Evolutionary conservation across 2,329 filamentous ascomycete species (phyloP), one percentile per base, ranked within the genome.

Genomic region (Colletotrichum brevisporum): DNA sequence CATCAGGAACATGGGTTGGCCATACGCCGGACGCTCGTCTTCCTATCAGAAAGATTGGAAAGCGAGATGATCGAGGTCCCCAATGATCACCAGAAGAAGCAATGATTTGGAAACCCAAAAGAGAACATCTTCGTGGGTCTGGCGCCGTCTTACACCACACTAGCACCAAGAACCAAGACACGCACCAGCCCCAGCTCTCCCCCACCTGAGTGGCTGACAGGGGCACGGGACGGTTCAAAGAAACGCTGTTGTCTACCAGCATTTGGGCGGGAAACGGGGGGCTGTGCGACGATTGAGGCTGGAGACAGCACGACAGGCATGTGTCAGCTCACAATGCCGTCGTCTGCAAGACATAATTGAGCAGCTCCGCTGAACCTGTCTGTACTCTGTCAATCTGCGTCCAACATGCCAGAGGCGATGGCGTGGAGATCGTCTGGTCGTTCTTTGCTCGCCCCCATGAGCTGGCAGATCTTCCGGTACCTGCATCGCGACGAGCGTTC

Each of bases 401-500:
- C 21, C 48, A 45, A 13, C 50, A 18, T 8, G 36, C 31, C 36
- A 24, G 36, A 36, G 50, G 21, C 36, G 50, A 53, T 53, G n/a
- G 43, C 26, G 60, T 41, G 52, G 27, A 43, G 41, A 50, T 56
- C 52, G 52, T 63, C 39, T 54, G 60, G 39, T 59, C 15, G 50
- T 47, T 18, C 26, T 27, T 39, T 48, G 16, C 27, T 53, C 51
- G 16, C 51, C 45, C 16, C 45, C 26, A 41, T 39, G 50, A 31
- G 51, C 24, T 64, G 43, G 50, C n/a, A 48, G 51, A 63, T 54
- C 59, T 62, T 31, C 31, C 12, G 31, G 61, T 55, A 60, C 55
- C 61, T 69, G 50, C 61, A 51, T 69, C 43, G 54, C 50, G 45
- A 69, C 31, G 31, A 60, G 62, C 66, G 43, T 51, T 45, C 48